Percentiles rank a stretch among this genome's conserved stretches.
phyloP scores from a whole-genome alignment of 2,329 filamentous ascomycete species.

The Cadophora gregata region DNA sequence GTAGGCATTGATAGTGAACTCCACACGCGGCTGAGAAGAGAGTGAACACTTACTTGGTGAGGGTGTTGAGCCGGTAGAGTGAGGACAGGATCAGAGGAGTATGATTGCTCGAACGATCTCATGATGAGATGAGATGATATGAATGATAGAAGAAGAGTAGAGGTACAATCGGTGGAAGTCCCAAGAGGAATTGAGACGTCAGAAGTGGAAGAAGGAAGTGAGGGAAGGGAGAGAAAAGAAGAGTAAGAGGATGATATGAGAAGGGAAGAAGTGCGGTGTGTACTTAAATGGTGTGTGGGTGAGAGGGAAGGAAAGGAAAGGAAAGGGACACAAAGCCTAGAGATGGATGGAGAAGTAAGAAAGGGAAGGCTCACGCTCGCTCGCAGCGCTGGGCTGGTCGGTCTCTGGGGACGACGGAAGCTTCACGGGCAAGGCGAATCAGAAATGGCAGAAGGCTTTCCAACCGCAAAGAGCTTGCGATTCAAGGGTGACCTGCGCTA shows the following conservation, averaged over 20 bases:
- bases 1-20: neutral
- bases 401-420: constrained; percentile 7
- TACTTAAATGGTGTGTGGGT: constrained; percentile 31
- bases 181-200: constrained; percentile 25
- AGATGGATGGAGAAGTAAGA: constrained; percentile 22
- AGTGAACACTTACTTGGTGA: constrained; percentile 31
- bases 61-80: constrained; percentile 40
- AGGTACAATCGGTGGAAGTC: constrained; percentile 12
- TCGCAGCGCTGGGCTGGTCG: constrained; percentile 8
- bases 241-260: constrained; percentile 7
- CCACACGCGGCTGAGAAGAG: neutral
- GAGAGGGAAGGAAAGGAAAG: constrained; percentile 22
- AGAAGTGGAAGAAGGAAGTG: constrained; percentile 18
- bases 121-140: constrained; percentile 30
- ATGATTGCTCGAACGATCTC: constrained; percentile 41
- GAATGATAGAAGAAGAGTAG: constrained; percentile 11
- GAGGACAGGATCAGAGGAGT: constrained; percentile 39
- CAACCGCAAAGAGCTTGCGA: constrained; percentile 7
- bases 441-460: neutral
- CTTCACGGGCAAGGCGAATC: constrained; percentile 7
- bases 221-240: constrained; percentile 12
- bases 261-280: constrained; percentile 23
- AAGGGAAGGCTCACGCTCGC: constrained; percentile 9
- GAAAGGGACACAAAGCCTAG: constrained; percentile 23
- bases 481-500: constrained; percentile 19